phyloP scores from a whole-genome alignment of 1,139 yeast species.

The Protomyces macrosporus region DNA sequence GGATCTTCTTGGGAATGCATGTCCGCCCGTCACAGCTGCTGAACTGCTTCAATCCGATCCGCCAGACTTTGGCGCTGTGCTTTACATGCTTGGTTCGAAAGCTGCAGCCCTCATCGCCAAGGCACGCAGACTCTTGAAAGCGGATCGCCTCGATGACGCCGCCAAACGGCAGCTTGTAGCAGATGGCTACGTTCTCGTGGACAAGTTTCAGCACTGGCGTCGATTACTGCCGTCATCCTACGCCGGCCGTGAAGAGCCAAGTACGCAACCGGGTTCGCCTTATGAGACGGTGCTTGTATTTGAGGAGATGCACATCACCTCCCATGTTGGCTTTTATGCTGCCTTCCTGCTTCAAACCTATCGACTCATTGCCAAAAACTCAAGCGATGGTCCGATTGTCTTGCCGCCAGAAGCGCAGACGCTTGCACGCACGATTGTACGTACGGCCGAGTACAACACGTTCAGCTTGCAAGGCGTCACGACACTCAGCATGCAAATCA shows the following conservation, averaged over 20 bases:
- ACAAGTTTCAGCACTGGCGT: neutral
- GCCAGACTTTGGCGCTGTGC: constrained; percentile 11
- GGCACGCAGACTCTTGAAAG: neutral
- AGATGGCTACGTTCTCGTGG: neutral
- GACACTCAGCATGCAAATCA: constrained; percentile 3
- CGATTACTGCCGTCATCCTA: constrained; percentile 1
- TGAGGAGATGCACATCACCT: neutral
- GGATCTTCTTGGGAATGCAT: neutral
- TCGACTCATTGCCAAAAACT: constrained; percentile 5
- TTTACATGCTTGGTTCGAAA: constrained; percentile 16
- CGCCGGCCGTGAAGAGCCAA: neutral
- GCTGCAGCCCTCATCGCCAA: constrained; percentile 4
- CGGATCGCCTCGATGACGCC: neutral
- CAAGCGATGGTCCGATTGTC: neutral
- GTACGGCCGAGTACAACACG: neutral
- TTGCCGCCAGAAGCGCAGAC: constrained; percentile 3
- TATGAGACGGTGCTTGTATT: neutral
- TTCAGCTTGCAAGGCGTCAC: neutral
- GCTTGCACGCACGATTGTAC: constrained; percentile 1
- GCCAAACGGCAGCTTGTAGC: neutral
- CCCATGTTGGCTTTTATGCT: constrained; percentile 10
- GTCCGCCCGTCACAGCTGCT: neutral
- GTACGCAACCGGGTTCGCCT: neutral
- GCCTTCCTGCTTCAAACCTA: constrained; percentile 5
- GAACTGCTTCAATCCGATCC: neutral